A percentile compares a stretch with the other conserved stretches of the same genome.
These are phyloP conservation scores for Chloranthus sessilifolius DNA, from an alignment of 164 flowering plant species.

Conservation along the genomic window DNA sequence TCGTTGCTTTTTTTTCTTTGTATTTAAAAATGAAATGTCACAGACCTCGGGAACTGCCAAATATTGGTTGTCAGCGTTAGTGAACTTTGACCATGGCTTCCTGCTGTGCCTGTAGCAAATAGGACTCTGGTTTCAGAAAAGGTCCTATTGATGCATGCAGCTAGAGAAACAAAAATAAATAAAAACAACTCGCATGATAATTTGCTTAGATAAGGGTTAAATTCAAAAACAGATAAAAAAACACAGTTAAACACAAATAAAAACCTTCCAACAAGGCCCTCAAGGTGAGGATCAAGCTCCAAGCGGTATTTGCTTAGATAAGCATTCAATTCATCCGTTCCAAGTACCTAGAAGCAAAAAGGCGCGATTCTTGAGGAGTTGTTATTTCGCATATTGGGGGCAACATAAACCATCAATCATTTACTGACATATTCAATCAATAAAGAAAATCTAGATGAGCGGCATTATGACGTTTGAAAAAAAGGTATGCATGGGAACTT, in stretches of 20 bases:
- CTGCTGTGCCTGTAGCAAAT: constrained; percentile 62
- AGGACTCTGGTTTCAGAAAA: constrained; percentile 2
- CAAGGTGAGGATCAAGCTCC: constrained; percentile 88
- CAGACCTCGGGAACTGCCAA: constrained; percentile 90
- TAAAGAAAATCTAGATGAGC: too few relatives aligned
- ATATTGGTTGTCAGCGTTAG: constrained; percentile 80
- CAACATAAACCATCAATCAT: too few relatives aligned
- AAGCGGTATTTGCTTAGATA: constrained; percentile 78
- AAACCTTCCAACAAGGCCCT: constrained; percentile 91
- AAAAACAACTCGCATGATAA: too few relatives aligned
- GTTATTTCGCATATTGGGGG: too few relatives aligned
- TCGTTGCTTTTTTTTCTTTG: too few relatives aligned
- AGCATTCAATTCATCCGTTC: constrained; percentile 83
- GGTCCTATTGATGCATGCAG: neutral
- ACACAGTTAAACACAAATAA: neutral
- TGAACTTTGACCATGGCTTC: constrained; percentile 87
- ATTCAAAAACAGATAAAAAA: too few relatives aligned
- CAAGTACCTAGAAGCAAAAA: constrained; percentile 58
- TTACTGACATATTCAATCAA: too few relatives aligned
- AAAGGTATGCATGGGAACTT: too few relatives aligned
- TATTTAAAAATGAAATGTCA: neutral
- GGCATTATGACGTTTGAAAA: too few relatives aligned
- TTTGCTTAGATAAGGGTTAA: too few relatives aligned
- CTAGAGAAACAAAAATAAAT: neutral
- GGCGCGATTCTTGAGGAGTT: neutral